Conservation (phyloP, 129 eudicot genomes). For the Cynara cardunculus region DNA sequence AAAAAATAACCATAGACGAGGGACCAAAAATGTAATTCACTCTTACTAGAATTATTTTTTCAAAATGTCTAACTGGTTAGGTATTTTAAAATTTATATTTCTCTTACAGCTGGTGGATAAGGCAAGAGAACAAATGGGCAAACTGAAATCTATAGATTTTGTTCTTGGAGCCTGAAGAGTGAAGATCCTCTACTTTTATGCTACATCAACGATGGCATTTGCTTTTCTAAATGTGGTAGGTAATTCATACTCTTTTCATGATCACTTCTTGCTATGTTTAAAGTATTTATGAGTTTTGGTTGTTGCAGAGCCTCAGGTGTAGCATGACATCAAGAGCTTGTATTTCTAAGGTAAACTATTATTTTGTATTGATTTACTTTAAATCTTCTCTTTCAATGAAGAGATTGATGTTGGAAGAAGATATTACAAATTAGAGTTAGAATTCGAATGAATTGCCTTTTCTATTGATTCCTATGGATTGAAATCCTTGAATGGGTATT, state of each 20-base stretch:
- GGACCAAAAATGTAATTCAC: no score
- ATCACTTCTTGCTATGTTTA: not conserved
- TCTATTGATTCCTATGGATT: no score
- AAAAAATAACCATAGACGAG: no score
- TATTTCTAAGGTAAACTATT: constrained; percentile 17
- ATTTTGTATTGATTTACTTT: not conserved
- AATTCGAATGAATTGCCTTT: not conserved
- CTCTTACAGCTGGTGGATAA: not conserved
- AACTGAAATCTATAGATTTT: not conserved
- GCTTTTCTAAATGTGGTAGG: constrained; percentile 19
- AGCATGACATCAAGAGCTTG: constrained; percentile 18
- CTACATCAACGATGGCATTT: constrained; percentile 19
- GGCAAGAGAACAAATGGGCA: not conserved
- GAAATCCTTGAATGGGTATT: no score
- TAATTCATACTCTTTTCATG: not conserved
- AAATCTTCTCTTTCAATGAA: not conserved
- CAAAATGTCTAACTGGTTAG: no score
- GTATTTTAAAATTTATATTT: no score
- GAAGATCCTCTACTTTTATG: not conserved
- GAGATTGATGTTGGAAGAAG: not conserved
- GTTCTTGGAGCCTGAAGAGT: not conserved
- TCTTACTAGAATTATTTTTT: no score
- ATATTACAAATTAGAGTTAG: not conserved
- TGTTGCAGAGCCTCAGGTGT: constrained; percentile 14
- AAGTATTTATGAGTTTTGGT: not conserved